These are phyloP conservation scores for Raphidocelis subcapitata DNA, from an alignment of 139 green algal species.

Conservation along the genomic window DNA sequence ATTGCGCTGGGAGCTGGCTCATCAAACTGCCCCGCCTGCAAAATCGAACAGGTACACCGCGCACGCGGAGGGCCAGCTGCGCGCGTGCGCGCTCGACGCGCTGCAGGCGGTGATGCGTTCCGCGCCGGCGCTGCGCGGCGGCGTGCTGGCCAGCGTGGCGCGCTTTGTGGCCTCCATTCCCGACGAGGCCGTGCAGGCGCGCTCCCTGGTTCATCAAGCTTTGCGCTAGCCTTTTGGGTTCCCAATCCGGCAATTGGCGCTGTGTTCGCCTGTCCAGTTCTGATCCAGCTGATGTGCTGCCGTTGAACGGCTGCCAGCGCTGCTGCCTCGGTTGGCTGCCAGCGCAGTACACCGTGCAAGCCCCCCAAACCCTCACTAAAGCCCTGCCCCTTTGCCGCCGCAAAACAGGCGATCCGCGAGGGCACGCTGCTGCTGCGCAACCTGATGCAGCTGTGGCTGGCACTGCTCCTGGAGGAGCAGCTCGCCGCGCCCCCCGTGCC, in stretches of 20 bases:
- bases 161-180: constrained; percentile 48
- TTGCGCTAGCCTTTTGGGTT: too few relatives aligned
- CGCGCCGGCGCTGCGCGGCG: constrained; percentile 60
- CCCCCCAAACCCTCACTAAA: too few relatives aligned
- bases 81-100: constrained; percentile 37
- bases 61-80: constrained; percentile 35
- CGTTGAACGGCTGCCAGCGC: neutral
- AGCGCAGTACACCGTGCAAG: too few relatives aligned
- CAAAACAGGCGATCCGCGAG: constrained; percentile 38
- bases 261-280: too few relatives aligned
- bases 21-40: neutral
- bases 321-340: too few relatives aligned
- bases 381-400: neutral
- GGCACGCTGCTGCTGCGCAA: constrained; percentile 36
- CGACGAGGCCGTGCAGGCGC: constrained; percentile 70
- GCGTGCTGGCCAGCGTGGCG: constrained; percentile 56
- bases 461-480: constrained; percentile 38
- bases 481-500: neutral
- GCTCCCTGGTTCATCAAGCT: neutral
- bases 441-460: constrained; percentile 47
- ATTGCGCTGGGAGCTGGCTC: too few relatives aligned
- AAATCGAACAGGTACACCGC: constrained; percentile 31
- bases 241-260: too few relatives aligned
- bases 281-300: too few relatives aligned
- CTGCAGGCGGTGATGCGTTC: constrained; percentile 54